Base-by-base conservation (phyloP, 2,329 filamentous ascomycete genomes). In the Pseudogymnoascus pannorum region DNA sequence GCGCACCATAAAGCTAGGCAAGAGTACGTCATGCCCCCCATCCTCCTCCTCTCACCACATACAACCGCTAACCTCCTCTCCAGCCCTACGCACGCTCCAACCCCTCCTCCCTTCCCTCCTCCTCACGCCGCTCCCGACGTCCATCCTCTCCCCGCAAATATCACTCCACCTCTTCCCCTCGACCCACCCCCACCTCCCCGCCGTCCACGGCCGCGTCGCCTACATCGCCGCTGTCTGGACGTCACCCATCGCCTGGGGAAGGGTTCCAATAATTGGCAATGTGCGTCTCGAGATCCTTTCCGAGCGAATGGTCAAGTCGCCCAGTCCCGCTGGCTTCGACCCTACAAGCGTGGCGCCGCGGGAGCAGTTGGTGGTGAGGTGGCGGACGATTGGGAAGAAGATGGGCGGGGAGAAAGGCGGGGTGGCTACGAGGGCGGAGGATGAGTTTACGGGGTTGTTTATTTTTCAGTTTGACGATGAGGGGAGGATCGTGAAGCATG, bases 201-300 rank as follows among this genome's bases (percentile, higher is more conserved):
- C 86, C n/a, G 94, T 97, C 40, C 91, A 90, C 26, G 94, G 94
- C 59, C 86, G 89, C 54, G 88, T 97, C 35, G 88, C 91, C 57
- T 99, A 99, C 74, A 89, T 89, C 35, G 93, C 94, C 16, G 94
- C 94, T 2, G 79, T 99, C 36, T 97, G 92, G 92, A 97, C 94
- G 0, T 92, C 92, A 0, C 94, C 94, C 0, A 88, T 99, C 59
- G 93, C 92, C 29, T 99, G 94, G 94, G 95, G 95, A 70, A 86
- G 90, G 26, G 82, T 99, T 1, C 94, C 94, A 2, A 84, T 97
- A 18, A 83, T 97, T 31, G 92, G 93, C 66, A 96, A 96, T 70
- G 91, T 97, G 48, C 87, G 86, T 67, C 82, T 99, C 9, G 86
- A 91, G 68, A 94, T 99, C 59, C 75, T 96, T 16, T 93, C 90